These are phyloP conservation scores for Funneliformis geosporum DNA, from an alignment of 192 early-diverging fungal genomes.

Conservation along the genomic window DNA sequence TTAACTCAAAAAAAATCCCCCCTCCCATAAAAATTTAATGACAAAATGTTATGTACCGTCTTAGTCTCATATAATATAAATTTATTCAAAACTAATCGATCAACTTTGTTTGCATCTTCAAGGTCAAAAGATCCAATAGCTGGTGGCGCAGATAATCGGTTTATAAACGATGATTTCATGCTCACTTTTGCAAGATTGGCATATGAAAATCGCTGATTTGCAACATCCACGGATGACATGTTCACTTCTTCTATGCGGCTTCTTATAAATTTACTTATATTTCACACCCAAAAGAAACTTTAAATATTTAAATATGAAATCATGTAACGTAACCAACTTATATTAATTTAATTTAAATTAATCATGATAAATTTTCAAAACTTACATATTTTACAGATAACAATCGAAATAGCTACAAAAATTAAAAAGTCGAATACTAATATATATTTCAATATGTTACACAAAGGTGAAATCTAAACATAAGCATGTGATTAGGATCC, in stretches of 20 bases:
- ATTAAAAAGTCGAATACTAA: too few relatives aligned
- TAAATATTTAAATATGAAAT: too few relatives aligned
- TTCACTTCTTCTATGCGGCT: not conserved
- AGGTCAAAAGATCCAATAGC: not conserved
- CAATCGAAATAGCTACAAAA: too few relatives aligned
- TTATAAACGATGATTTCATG: not conserved
- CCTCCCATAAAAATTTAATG: not conserved
- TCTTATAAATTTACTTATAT: too few relatives aligned
- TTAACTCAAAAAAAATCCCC: not conserved
- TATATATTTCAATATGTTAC: too few relatives aligned
- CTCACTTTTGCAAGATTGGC: not conserved
- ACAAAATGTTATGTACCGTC: conserved; percentile 51
- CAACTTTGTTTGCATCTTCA: not conserved
- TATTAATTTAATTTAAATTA: too few relatives aligned
- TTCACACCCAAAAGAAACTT: too few relatives aligned
- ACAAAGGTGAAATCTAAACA: too few relatives aligned
- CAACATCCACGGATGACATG: not conserved
- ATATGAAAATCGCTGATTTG: not conserved
- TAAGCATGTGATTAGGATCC: too few relatives aligned
- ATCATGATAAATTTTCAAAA: too few relatives aligned
- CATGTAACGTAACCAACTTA: too few relatives aligned
- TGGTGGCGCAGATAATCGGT: conserved; percentile 3
- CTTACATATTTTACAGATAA: too few relatives aligned
- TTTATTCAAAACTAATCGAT: conserved; percentile 58
- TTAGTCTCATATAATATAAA: conserved; percentile 89